Base-by-base conservation (phyloP, 2,329 filamentous ascomycete species). In the Ampelomyces quisqualis region DNA sequence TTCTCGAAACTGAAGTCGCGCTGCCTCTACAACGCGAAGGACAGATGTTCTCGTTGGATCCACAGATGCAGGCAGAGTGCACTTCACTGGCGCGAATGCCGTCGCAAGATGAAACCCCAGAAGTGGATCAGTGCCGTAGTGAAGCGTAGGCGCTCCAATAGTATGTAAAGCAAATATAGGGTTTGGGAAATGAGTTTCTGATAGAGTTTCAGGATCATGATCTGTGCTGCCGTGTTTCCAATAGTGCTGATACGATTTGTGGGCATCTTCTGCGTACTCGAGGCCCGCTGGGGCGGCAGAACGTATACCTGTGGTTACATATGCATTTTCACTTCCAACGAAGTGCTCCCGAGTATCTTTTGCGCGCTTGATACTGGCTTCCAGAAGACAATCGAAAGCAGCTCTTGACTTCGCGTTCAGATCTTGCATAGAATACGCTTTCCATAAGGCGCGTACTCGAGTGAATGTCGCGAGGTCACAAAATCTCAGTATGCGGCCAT, bases 61-160 rank as follows among this genome's bases (percentile, higher is more conserved):
- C 4, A 7, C 18, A 13, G n/a, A 7, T n/a, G 48, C 24, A 9
- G 50, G 49, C 9, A 47, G 49, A 4, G 34, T 20, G 13, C 14
- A n/a, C 3, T 26, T n/a, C 14, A 51, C 34, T 9, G 13, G 38
- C 3, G 40, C 42, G 27, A 38, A 49, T 7, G 29, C 37, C 2
- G 43, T 36, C 1, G 77, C 76, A n/a, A 83, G 68, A 58, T 84
- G 80, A 42, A 78, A 84, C 1, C 79, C 75, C 5, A 75, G 53
- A 0, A 81, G 46, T 0, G 81, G 80, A 43, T 82, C 69, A 3
- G 70, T 71, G 4, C 65, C 70, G 53, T 76, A 74, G 43, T 77
- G 73, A 19, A 82, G 60, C 2, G 65, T 46, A 1, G 65, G 62
- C n/a, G n/a, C n/a, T n/a, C 58, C 29, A 24, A 51, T 40, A 3